Conservation (phyloP, 345 rosid genomes). For the Murraya koenigii region DNA sequence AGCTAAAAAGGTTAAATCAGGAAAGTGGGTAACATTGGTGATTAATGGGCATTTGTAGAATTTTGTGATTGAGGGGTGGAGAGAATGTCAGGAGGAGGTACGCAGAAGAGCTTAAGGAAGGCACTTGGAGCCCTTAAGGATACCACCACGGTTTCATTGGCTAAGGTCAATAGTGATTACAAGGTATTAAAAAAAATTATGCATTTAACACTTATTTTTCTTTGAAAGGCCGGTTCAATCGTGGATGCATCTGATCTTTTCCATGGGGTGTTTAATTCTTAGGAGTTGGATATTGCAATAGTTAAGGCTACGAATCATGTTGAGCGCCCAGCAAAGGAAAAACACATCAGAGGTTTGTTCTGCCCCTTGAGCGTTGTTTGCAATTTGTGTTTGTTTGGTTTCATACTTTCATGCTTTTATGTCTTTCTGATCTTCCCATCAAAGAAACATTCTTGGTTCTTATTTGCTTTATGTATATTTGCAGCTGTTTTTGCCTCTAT, state of each 20-base stretch:
- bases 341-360: slow-evolving; percentile 69
- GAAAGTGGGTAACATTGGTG: slow-evolving; percentile 8
- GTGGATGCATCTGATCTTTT: slow-evolving; percentile 10
- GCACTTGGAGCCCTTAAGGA: slow-evolving; percentile 97
- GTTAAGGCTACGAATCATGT: slow-evolving; percentile 96
- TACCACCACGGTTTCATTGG: slow-evolving; percentile 94
- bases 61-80: slow-evolving; percentile 35
- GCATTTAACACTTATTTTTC: too few species aligned
- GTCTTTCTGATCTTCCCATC: neutral
- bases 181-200: slow-evolving; percentile 52
- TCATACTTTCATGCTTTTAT: neutral
- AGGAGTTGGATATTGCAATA: slow-evolving; percentile 95
- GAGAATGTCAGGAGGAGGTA: slow-evolving; percentile 80
- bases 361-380: neutral
- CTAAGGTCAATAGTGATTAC: slow-evolving; percentile 93
- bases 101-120: slow-evolving; percentile 87
- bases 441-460: slow-evolving; percentile 1
- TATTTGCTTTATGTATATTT: slow-evolving; percentile 5
- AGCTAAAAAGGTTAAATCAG: neutral
- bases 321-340: slow-evolving; percentile 89
- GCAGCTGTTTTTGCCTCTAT: slow-evolving; percentile 90
- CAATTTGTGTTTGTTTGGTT: neutral
- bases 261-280: neutral
- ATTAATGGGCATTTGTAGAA: slow-evolving; percentile 26
- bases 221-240: neutral